These are phyloP conservation scores for Starmerella ratchasimensis DNA, from an alignment of 805 yeast genomes.

Conservation along the genomic window DNA sequence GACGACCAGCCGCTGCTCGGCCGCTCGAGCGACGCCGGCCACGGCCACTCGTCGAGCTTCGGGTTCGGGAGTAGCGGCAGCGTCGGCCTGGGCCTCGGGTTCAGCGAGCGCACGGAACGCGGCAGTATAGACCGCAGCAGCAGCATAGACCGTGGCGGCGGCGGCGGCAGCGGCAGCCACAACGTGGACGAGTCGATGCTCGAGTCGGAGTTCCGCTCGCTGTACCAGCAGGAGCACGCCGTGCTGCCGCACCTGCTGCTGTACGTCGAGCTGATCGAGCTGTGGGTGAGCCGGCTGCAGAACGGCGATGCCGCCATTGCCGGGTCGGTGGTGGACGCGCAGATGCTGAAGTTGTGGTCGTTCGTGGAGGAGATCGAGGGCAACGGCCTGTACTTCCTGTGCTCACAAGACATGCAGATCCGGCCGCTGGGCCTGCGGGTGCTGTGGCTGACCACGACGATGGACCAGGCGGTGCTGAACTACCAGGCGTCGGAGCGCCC, in stretches of 20 bases:
- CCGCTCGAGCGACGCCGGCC: constrained; percentile 3
- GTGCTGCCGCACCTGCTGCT: constrained; percentile 32
- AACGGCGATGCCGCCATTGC: constrained; percentile 16
- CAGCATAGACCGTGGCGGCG: too few relatives aligned
- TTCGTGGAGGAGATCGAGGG: constrained; percentile 93
- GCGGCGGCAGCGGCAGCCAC: too few relatives aligned
- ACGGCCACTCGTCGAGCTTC: constrained; percentile 10
- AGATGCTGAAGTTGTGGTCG: constrained; percentile 41
- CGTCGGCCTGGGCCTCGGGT: constrained; percentile 5
- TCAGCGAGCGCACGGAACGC: too few relatives aligned
- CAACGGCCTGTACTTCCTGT: constrained; percentile 78
- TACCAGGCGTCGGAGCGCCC: constrained; percentile 24
- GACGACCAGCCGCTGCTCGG: not conserved
- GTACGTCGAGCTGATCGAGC: constrained; percentile 63
- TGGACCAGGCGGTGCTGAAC: constrained; percentile 69
- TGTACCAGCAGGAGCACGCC: not conserved
- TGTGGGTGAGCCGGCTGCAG: constrained; percentile 45
- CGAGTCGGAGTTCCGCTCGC: too few relatives aligned
- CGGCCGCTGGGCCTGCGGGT: constrained; percentile 66
- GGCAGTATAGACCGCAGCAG: too few relatives aligned
- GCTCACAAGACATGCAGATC: constrained; percentile 69
- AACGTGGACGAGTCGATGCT: too few relatives aligned
- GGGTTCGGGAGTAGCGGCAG: constrained; percentile 1
- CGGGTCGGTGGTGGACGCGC: constrained; percentile 10
- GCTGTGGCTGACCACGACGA: constrained; percentile 63